Evolutionary conservation across 345 rosid genomes (phyloP), one percentile per base, ranked within the genome.

Genomic region (Citrus unshiu): DNA sequence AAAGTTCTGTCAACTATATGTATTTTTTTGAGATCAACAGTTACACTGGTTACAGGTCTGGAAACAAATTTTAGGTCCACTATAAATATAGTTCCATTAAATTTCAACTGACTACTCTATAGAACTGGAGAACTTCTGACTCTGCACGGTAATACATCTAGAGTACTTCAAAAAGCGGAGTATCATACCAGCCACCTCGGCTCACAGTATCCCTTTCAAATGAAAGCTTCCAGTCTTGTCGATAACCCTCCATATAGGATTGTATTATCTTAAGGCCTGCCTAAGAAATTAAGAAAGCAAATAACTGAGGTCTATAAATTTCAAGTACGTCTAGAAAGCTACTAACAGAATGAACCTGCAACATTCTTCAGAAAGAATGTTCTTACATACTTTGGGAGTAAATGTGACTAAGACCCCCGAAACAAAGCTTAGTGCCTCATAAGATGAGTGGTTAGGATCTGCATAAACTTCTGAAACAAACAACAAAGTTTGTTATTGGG

Each of bases 221-320:
- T 16, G 98, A 93, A 85, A 95, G 97, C 77, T 93, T 88, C 99
- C 98, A 95, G 85, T 95, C 97, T 85, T 92, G 99, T 66, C 95
- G 89, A 82, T 92, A 95, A 70, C 97, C 98, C 89, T 90, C 98
- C 97, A 89, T 92, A 89, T 93, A 93, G 5, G 58, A 82, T 83
- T 95, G 93, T 72, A 95, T 88, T 78, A 93, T 89, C 92, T 93
- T 90, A 58, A 95, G 86, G 80, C 96, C 99, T 54, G 98, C 96
- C 99, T 93, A 81, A 75, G 72, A 10, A 30, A 30, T 75, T 58
- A 39, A 39, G 34, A 39, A 81, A 76, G 56, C 35, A 57, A 68
- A 64, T 59, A 30, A 63, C 67, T 70, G 13, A 64, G 43, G 24
- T 3, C 35, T 72, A 16, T 54, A 27, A 68, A 27, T 9, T 61